Evolutionary conservation across 2,329 filamentous ascomycete genomes (phyloP).

Genomic region (Fusarium algeriense): DNA sequence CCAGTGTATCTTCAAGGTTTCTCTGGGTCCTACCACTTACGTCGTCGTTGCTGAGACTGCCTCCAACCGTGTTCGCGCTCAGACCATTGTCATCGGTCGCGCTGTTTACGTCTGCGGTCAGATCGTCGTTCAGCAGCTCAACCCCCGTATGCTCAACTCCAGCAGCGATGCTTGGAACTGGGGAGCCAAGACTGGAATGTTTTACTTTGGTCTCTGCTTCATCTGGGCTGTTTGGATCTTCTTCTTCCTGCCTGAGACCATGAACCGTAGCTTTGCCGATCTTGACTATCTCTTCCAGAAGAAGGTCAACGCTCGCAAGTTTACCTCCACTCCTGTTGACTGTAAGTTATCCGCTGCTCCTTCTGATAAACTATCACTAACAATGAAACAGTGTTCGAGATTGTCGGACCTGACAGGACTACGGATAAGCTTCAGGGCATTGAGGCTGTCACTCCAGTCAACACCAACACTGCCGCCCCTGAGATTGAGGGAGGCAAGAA

Average conservation of each 20-base stretch:
- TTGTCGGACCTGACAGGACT: constrained; percentile 8
- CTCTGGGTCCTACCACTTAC: constrained; percentile 74
- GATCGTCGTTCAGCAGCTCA: constrained; percentile 56
- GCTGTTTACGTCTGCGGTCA: constrained; percentile 56
- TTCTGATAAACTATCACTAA: neutral
- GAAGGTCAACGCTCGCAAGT: constrained; percentile 56
- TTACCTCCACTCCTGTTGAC: constrained; percentile 45
- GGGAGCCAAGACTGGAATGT: constrained; percentile 61
- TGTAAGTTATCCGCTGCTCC: constrained; percentile 34
- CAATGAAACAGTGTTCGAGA: constrained; percentile 21
- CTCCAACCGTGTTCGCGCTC: constrained; percentile 60
- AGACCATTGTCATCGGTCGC: constrained; percentile 60
- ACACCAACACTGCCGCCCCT: constrained; percentile 13
- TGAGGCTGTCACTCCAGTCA: constrained; percentile 19
- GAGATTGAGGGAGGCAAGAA: constrained; percentile 13
- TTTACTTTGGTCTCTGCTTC: constrained; percentile 59
- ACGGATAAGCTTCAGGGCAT: constrained; percentile 24
- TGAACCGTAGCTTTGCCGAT: constrained; percentile 65
- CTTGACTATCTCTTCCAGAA: constrained; percentile 67
- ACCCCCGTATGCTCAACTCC: constrained; percentile 60
- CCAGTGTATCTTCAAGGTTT: constrained; percentile 65
- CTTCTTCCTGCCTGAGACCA: constrained; percentile 66
- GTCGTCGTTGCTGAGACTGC: constrained; percentile 75
- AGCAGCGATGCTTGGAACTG: constrained; percentile 58
- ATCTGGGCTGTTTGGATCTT: constrained; percentile 62